Percentiles rank a stretch among this genome's conserved stretches.
phyloP scores from a whole-genome alignment of 768 basidiomycete species.

The Saitozyma podzolica region DNA sequence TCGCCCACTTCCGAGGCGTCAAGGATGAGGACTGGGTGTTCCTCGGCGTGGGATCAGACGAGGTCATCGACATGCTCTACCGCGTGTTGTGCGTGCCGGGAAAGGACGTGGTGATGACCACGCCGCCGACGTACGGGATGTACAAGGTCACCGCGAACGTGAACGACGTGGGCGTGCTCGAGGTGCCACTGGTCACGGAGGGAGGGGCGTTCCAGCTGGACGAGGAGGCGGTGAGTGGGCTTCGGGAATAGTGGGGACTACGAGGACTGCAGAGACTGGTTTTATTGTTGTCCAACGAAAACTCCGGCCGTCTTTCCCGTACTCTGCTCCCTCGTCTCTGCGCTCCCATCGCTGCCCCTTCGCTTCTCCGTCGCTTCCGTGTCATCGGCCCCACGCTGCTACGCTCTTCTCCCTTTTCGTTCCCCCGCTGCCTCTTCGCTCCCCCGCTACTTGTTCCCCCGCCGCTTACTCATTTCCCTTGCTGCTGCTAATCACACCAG shows the following conservation, averaged over 20 bases:
- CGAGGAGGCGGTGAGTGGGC: slow-evolving; percentile 72
- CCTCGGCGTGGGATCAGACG: slow-evolving; percentile 94
- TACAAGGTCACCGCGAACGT: slow-evolving; percentile 91
- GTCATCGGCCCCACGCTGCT: too few species aligned
- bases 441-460: too few species aligned
- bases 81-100: slow-evolving; percentile 79
- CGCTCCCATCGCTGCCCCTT: neutral
- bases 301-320: slow-evolving; percentile 1
- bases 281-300: too few species aligned
- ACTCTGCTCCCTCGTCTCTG: neutral
- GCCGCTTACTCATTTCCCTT: too few species aligned
- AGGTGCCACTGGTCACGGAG: slow-evolving; percentile 74
- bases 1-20: slow-evolving; percentile 71
- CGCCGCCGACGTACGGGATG: slow-evolving; percentile 98
- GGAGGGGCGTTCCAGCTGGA: slow-evolving; percentile 77
- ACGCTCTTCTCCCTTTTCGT: too few species aligned
- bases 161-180: slow-evolving; percentile 83
- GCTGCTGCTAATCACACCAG: too few species aligned
- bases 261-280: slow-evolving; percentile 6
- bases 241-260: too few species aligned
- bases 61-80: slow-evolving; percentile 91
- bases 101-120: slow-evolving; percentile 78
- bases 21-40: slow-evolving; percentile 72
- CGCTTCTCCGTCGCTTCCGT: too few species aligned
- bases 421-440: too few species aligned